Percentiles rank a stretch among this genome's conserved stretches.
phyloP scores from a whole-genome alignment of 805 yeast species.

The Maudiozyma pseudohumilis region DNA sequence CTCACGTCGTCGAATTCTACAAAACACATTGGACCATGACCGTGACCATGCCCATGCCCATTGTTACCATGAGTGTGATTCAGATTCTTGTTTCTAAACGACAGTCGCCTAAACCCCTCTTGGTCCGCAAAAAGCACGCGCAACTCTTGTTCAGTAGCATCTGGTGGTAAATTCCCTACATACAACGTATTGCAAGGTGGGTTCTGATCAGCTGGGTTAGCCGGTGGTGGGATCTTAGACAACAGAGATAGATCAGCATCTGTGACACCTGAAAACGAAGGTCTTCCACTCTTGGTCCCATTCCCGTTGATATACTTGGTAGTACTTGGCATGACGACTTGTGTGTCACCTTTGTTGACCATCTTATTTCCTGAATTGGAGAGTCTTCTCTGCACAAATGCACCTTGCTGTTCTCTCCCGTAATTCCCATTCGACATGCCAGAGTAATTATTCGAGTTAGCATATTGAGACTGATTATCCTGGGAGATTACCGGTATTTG shows the following conservation, averaged over 20 bases:
- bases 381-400: too few species aligned
- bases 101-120: slow-evolving; percentile 80
- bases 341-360: too few species aligned
- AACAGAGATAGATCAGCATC: slow-evolving; percentile 54
- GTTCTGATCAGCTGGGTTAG: slow-evolving; percentile 95
- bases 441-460: neutral
- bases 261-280: slow-evolving; percentile 16
- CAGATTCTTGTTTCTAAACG: slow-evolving; percentile 64
- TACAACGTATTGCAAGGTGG: slow-evolving; percentile 95
- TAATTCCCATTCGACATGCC: neutral
- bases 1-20: slow-evolving; percentile 93
- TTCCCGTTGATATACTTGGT: too few species aligned
- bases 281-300: too few species aligned
- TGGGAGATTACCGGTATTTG: neutral
- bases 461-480: neutral
- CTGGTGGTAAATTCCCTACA: slow-evolving; percentile 93
- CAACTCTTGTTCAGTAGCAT: slow-evolving; percentile 84
- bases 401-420: neutral
- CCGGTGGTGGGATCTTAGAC: slow-evolving; percentile 77
- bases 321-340: too few species aligned
- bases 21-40: slow-evolving; percentile 95
- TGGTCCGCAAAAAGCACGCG: slow-evolving; percentile 76
- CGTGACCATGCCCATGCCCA: slow-evolving; percentile 26
- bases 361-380: neutral
- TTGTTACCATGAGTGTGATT: slow-evolving; percentile 11